Base-by-base conservation (phyloP, 2,329 filamentous ascomycete species). In the Fusarium ramigenum region DNA sequence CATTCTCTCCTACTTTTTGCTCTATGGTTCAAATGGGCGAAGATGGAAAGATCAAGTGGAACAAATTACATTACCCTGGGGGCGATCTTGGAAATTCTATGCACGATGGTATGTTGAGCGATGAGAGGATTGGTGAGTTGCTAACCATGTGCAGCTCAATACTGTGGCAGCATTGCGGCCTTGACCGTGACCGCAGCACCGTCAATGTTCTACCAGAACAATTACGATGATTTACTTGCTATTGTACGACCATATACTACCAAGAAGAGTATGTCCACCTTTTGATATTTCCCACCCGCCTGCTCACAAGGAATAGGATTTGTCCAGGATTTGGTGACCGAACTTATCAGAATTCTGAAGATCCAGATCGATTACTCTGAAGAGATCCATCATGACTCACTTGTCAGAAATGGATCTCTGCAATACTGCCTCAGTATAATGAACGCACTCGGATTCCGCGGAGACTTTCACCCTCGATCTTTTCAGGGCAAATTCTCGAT, bases 351-450 rank as follows among this genome's bases (percentile, higher is more conserved):
- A 44, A 89, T 93, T 64, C 84, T 95, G 58, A 92, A 91, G 70
- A 87, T 93, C 36, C 90, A 91, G 56, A 89, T 95, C 53, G 96
- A 98, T 82, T 97, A 95, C 78, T 93, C 94, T 0, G 89, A 93
- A 54, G 93, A 97, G 68, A 85, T 89, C 4, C 88, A 90, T 49
- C 89, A 93, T 75, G 91, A 96, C 79, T 87, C 91, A 66, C 84
- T 97, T 39, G 88, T 96, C 72, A 87, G 91, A 67, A 95, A 96
- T 77, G 85, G 87, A 7, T 87, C 91, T 40, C 87, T 98, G 50
- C 92, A 94, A 68, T 87, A 93, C 63, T 93, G 91, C 63, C 85
- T 98, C 18, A 93, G 93, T 77, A 89, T 96, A 34, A 91, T 97
- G 78, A 92, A 93, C 64, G 91, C 93, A 59, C 84, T 98, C 15